phyloP scores from a whole-genome alignment of 2,329 filamentous ascomycete species.

The Diaporthe citri region DNA sequence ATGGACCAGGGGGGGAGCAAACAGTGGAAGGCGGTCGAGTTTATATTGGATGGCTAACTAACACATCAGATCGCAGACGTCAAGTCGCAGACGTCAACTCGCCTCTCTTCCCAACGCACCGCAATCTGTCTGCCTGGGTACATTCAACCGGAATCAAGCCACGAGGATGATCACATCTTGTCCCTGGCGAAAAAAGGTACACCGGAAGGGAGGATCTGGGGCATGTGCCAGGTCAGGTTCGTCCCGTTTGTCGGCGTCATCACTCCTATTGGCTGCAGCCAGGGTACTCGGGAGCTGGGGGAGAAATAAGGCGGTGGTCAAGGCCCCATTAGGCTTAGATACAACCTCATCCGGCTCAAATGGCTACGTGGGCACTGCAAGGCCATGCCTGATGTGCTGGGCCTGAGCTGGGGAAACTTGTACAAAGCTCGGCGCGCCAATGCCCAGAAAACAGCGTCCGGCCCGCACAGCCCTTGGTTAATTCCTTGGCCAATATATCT shows the following conservation, averaged over 20 bases:
- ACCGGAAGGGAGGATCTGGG: constrained; percentile 12
- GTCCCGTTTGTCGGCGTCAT: background rate
- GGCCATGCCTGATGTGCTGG: background rate
- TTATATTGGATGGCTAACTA: constrained; percentile 10
- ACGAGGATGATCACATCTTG: background rate
- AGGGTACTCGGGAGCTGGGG: background rate
- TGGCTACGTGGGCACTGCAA: constrained; percentile 6
- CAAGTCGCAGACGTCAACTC: background rate
- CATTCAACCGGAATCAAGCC: constrained; percentile 21
- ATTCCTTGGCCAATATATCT: constrained; percentile 32
- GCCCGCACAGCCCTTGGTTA: constrained; percentile 27
- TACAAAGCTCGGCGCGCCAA: constrained; percentile 1
- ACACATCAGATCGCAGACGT: background rate
- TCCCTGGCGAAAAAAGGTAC: constrained; percentile 9
- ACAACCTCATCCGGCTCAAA: constrained; percentile 13
- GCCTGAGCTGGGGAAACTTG: background rate
- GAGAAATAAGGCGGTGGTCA: constrained; percentile 21
- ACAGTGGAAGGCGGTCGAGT: background rate
- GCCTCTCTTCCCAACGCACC: background rate
- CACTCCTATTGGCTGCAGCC: background rate
- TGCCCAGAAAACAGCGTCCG: constrained; percentile 15
- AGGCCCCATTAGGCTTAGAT: constrained; percentile 39
- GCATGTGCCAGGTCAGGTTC: constrained; percentile 20
- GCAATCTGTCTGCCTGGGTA: background rate
- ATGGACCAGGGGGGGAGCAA: background rate